Evolutionary conservation across 108 stramenopile genomes (phyloP).

Genomic region (Nannochloropsis salina): DNA sequence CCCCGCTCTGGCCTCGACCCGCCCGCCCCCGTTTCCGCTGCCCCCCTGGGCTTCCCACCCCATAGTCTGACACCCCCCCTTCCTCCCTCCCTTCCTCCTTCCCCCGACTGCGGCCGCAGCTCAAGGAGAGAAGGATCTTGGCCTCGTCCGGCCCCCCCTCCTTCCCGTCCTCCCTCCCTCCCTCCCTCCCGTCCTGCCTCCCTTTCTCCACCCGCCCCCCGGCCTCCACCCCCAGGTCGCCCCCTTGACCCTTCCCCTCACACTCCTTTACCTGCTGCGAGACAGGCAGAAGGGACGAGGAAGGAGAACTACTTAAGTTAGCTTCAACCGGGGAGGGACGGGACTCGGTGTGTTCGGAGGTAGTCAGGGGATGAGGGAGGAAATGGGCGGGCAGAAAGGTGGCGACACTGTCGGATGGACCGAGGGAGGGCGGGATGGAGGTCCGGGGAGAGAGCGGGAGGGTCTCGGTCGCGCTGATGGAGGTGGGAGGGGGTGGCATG

Average conservation of each 20-base stretch:
- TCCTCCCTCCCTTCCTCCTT: background rate
- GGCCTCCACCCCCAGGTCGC: background rate
- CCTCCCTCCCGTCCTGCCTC: background rate
- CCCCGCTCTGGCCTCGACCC: background rate
- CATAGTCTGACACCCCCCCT: background rate
- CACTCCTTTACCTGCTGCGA: background rate
- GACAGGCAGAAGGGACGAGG: too few species aligned
- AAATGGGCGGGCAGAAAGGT: background rate
- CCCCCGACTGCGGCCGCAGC: background rate
- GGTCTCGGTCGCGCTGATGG: too few species aligned
- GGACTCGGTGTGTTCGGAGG: background rate
- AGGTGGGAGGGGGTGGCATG: background rate
- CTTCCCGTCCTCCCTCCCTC: background rate
- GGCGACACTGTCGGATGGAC: background rate
- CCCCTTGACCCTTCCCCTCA: background rate
- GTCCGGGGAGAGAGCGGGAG: background rate
- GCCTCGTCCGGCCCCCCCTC: background rate
- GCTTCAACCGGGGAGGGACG: too few species aligned
- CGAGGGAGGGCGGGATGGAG: background rate
- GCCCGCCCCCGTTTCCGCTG: background rate
- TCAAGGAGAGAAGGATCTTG: background rate
- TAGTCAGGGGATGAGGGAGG: background rate
- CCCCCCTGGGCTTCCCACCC: background rate
- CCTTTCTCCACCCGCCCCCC: background rate
- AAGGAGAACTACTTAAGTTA: too few species aligned